These are phyloP conservation scores for Neofusicoccum ribis DNA, from an alignment of 2,329 filamentous ascomycete genomes.

Conservation along the genomic window DNA sequence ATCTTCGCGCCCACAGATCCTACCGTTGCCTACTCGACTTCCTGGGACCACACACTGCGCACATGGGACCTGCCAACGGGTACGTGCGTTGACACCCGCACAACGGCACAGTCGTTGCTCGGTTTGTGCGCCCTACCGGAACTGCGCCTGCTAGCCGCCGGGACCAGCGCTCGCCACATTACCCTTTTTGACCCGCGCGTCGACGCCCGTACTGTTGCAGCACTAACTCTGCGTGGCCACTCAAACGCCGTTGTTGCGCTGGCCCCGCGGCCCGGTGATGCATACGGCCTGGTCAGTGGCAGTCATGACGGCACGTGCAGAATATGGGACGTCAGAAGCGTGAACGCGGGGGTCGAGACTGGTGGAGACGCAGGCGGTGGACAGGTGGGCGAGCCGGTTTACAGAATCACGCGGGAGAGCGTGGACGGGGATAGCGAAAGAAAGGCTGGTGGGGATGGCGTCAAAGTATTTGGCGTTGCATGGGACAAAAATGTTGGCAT, in stretches of 20 bases:
- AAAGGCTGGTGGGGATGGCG: constrained; percentile 72
- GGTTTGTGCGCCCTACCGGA: constrained; percentile 73
- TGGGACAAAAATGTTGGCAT: constrained; percentile 90
- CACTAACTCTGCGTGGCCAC: constrained; percentile 90
- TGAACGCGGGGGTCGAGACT: constrained; percentile 52
- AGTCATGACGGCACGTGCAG: constrained; percentile 89
- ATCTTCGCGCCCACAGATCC: constrained; percentile 82
- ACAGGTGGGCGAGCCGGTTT: constrained; percentile 68
- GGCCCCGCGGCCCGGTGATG: constrained; percentile 63
- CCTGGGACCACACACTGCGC: constrained; percentile 85
- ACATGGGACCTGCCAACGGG: constrained; percentile 89
- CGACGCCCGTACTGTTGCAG: constrained; percentile 71
- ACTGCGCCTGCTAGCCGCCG: constrained; percentile 66
- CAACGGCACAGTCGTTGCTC: constrained; percentile 80
- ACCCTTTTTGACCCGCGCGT: constrained; percentile 89
- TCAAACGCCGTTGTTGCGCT: constrained; percentile 69
- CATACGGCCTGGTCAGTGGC: constrained; percentile 83
- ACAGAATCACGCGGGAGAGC: constrained; percentile 75
- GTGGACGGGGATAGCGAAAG: constrained; percentile 56
- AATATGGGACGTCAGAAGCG: constrained; percentile 87
- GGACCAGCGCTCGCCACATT: constrained; percentile 82
- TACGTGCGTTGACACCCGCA: constrained; percentile 75
- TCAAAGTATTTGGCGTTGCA: constrained; percentile 84
- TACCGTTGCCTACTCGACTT: constrained; percentile 88
- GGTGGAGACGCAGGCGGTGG: constrained; percentile 58